phyloP scores from a whole-genome alignment of 2,329 filamentous ascomycete genomes.

The Lizonia empirigonia region DNA sequence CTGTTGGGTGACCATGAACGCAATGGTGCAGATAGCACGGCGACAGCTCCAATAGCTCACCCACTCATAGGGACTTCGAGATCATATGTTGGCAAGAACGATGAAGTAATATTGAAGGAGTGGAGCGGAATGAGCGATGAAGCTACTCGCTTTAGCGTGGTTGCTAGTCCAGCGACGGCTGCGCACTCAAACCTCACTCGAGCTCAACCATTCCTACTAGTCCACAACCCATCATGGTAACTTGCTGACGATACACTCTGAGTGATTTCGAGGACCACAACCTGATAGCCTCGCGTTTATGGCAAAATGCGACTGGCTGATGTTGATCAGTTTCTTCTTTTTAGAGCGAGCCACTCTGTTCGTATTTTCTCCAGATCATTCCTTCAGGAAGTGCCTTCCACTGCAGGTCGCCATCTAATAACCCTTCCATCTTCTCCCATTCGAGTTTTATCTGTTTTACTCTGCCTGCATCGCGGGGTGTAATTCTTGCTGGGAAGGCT shows the following conservation, averaged over 20 bases:
- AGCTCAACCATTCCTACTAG: not conserved
- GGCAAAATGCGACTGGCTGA: too few relatives aligned
- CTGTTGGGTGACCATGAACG: not conserved
- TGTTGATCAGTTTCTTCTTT: not conserved
- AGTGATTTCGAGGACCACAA: not conserved
- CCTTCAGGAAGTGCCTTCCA: conserved; percentile 31
- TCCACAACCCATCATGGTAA: not conserved
- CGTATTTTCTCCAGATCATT: conserved; percentile 22
- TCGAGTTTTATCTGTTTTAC: conserved; percentile 15
- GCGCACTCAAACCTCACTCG: not conserved
- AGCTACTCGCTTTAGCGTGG: not conserved
- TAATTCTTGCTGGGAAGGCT: conserved; percentile 25
- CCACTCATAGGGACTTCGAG: too few relatives aligned
- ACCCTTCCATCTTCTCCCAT: conserved; percentile 24
- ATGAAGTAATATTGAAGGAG: not conserved
- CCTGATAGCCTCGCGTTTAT: not conserved
- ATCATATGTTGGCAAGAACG: not conserved
- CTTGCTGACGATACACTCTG: too few relatives aligned
- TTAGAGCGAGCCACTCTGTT: not conserved
- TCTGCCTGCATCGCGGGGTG: conserved; percentile 18
- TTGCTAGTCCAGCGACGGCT: not conserved
- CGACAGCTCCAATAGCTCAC: too few relatives aligned
- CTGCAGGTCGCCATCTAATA: conserved; percentile 26
- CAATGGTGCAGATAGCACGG: not conserved
- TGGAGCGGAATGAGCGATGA: not conserved